Base-by-base conservation (phyloP, 1,284 basidiomycete genomes). In the Cystobasidium slooffiae region DNA sequence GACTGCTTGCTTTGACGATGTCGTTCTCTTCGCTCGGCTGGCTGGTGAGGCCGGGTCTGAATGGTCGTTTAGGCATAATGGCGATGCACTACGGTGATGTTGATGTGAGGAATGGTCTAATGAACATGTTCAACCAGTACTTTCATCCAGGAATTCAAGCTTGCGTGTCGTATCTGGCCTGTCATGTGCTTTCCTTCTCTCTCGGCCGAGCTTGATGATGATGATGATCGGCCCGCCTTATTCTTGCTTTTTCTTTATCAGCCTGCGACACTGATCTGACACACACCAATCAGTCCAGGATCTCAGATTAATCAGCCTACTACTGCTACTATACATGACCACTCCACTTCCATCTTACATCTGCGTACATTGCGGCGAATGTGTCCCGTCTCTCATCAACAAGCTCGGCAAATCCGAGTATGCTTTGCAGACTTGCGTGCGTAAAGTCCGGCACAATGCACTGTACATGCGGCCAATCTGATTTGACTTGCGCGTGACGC, bases 391-490 rank as follows among this genome's bases (percentile, higher is more conserved):
- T 5, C 49, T 72, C 61, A 39, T 72, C 31, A 16, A 51, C 43
- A 46, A 24, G 41, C 55, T 59, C 24, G 69, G 69, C 10, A 62
- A 46, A 24, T 31, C 69, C 9, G 70, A 66, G 31, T 73, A 73
- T 49, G 70, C 56, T 22, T 43, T 73, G 46, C 20, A 53, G 43
- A 53, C 62, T 14, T 73, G 70, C 41, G 70, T 66, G 53, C 12
- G 51, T 24, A 9, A 52, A 31, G 24, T 7, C 37, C 18, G 14
- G 9, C 39, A 46, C 55, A 7, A 8, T 55, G 31, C 31, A 8
- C 24, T 68, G 16, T 31, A 20, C 7, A 46, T 56, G 10, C 5
- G 22, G 12, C 39, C 31, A 14, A 41, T 18, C 18, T 14, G 43
- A 18, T 37, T 49, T 69, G n/a, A 49, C 6, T 6, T 3, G 10